Percentiles rank a stretch among this genome's conserved stretches.
Evolutionary conservation across 2,329 filamentous ascomycete species (phyloP).

Genomic region (Penicillium sp.): DNA sequence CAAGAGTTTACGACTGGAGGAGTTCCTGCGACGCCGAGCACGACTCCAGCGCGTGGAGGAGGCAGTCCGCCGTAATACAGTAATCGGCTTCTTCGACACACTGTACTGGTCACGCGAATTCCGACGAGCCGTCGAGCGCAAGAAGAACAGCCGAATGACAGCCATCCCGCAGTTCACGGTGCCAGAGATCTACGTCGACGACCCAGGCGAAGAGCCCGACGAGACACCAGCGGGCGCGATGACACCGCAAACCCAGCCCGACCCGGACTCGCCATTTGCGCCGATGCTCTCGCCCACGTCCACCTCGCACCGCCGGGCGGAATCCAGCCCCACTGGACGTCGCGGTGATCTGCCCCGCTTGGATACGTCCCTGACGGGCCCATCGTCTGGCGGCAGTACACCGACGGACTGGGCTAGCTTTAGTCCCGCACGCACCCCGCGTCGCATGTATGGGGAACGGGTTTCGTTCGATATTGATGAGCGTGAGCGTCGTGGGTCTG

Average conservation of each 20-base stretch:
- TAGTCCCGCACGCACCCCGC: constrained; percentile 50
- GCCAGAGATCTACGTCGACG: constrained; percentile 88
- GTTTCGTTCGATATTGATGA: constrained; percentile 36
- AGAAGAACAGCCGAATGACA: constrained; percentile 76
- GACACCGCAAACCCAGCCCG: constrained; percentile 28
- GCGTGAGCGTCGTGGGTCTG: constrained; percentile 22
- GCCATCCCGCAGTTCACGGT: constrained; percentile 78
- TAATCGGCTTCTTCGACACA: constrained; percentile 95
- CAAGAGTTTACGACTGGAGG: constrained; percentile 91
- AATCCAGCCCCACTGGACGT: constrained; percentile 29
- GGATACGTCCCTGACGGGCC: constrained; percentile 45
- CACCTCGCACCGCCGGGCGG: constrained; percentile 30
- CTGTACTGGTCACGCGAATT: constrained; percentile 84
- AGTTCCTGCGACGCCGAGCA: constrained; percentile 88
- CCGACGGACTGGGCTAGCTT: constrained; percentile 57
- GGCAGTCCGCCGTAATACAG: constrained; percentile 85
- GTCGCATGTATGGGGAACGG: constrained; percentile 34
- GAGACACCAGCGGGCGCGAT: constrained; percentile 19
- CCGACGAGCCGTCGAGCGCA: constrained; percentile 72
- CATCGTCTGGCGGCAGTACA: constrained; percentile 41
- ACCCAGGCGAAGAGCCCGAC: constrained; percentile 57
- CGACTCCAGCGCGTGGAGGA: constrained; percentile 93
- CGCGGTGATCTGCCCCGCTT: constrained; percentile 53
- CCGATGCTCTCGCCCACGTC: constrained; percentile 41
- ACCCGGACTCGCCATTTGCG: constrained; percentile 20